Base-by-base conservation (phyloP, 148 eudicot species). In the Rhododendron vialii region DNA sequence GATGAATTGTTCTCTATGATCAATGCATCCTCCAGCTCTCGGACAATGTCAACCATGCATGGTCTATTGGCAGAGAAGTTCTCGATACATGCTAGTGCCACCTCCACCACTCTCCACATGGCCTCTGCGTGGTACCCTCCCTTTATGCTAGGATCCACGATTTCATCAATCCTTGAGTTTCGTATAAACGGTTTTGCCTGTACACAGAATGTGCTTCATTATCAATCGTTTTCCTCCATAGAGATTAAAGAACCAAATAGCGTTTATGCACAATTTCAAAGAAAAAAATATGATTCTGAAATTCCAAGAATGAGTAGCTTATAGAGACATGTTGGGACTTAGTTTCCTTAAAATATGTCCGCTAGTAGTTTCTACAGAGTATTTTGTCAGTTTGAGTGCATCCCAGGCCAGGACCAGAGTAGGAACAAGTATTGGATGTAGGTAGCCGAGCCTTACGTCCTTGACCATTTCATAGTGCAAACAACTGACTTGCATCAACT, bases 101-200 rank as follows among this genome's bases (percentile, higher is more conserved):
- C 94, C 87, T 92, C 94, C 79, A 92, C 89, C 48, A 92, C 91
- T 87, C 94, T 88, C 94, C 94, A 92, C 94, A 92, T 84, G 63
- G 94, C 94, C 85, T 92, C 94, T 43, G 89, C 87, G 57, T 92
- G 94, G 85, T 90, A 92, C 61, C 88, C 88, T 78, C 92, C 92
- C 48, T 92, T 92, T 88, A 92, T 90, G 84, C 82, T 88, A n/a
- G 92, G 90, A 88, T 92, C 94, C 77, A 90, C 91, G 30, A 92
- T 89, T 83, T 92, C 92, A 55, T 92, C 94, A 22, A 92, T 88
- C 80, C 86, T 89, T 51, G 92, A 87, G 78, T 83, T 89, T 84
- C 88, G 89, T 85, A 90, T 92, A 61, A 84, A 90, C 57, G 91
- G 92, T 81, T 90, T 90, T 48, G 94, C 94, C 94, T 92, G 86